Evolutionary conservation across 345 rosid species (phyloP).

Genomic region (Gossypium herbaceum): DNA sequence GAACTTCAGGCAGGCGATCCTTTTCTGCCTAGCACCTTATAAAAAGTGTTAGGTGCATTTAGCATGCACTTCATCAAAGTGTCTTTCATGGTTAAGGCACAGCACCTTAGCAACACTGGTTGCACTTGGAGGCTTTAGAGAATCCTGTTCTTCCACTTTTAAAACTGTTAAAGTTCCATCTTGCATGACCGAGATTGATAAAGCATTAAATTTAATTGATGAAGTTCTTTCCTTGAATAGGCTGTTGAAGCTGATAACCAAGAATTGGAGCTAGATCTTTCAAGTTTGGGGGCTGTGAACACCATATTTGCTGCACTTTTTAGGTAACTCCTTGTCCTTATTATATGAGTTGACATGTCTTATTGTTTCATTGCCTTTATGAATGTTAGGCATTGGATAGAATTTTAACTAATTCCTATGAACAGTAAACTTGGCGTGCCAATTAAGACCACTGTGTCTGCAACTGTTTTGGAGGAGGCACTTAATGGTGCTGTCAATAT

Average conservation of each 20-base stretch:
- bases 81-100: too few species aligned
- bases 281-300: constrained; percentile 92
- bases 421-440: constrained; percentile 97
- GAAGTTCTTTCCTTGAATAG: constrained; percentile 35
- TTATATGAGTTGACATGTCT: background rate
- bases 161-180: background rate
- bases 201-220: constrained; percentile 12
- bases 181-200: background rate
- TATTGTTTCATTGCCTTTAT: background rate
- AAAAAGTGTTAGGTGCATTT: too few species aligned
- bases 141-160: background rate
- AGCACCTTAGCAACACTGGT: background rate
- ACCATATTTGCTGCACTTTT: constrained; percentile 92
- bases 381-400: background rate
- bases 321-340: constrained; percentile 40
- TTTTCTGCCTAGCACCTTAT: too few species aligned
- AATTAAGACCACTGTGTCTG: constrained; percentile 94
- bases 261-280: constrained; percentile 92
- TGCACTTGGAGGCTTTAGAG: background rate
- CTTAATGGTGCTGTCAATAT: constrained; percentile 70
- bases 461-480: constrained; percentile 93
- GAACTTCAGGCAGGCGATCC: background rate
- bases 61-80: too few species aligned
- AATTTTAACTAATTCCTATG: background rate
- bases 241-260: constrained; percentile 72